A percentile compares a stretch with the other conserved stretches of the same genome.
Evolutionary conservation across 78 protist genomes (phyloP).

Genomic region (Tieghemostelium lacteum): DNA sequence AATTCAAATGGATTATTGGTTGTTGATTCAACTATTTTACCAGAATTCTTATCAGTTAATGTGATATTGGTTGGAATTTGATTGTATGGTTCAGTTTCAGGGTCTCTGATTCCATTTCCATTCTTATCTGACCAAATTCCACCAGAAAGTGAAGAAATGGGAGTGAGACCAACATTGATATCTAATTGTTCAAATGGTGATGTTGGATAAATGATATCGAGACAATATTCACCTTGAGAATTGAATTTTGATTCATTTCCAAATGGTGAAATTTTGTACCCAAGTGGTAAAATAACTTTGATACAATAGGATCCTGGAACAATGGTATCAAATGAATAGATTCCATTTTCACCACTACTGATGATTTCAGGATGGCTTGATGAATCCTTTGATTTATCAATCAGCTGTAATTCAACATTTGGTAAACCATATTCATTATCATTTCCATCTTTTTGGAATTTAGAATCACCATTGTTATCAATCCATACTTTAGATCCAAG

Average conservation of each 20-base stretch:
- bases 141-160: background rate
- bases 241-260: background rate
- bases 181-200: background rate
- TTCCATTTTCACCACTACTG: background rate
- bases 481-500: conserved; percentile 21
- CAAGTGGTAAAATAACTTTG: background rate
- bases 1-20: conserved; percentile 9
- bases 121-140: conserved; percentile 13
- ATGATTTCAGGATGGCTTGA: background rate
- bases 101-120: background rate
- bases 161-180: conserved; percentile 8
- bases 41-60: background rate
- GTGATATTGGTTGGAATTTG: background rate
- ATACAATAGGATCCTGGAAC: conserved; percentile 2
- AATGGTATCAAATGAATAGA: background rate
- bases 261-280: background rate
- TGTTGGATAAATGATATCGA: background rate
- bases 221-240: background rate
- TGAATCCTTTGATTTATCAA: background rate
- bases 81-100: background rate
- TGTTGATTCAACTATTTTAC: background rate
- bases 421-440: background rate
- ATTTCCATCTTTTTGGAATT: background rate
- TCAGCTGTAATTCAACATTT: background rate
- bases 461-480: conserved; percentile 19